phyloP scores from a whole-genome alignment of 495 filamentous ascomycete species.

The Cercophora sp. region DNA sequence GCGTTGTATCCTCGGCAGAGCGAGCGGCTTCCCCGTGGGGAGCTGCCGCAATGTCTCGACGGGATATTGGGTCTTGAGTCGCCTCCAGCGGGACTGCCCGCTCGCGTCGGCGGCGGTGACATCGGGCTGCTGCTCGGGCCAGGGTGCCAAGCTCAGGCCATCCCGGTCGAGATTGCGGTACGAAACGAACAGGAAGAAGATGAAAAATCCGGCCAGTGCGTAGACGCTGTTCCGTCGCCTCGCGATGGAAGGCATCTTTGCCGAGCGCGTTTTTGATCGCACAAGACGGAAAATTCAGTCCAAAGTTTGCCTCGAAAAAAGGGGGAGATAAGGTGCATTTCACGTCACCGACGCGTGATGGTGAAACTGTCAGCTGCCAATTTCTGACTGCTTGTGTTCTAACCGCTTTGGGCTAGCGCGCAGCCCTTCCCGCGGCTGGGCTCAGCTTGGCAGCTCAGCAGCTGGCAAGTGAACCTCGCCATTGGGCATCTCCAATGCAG shows the following conservation, averaged over 20 bases:
- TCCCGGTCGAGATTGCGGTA: conserved; percentile 7
- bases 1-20: conserved; percentile 70
- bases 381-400: too few species aligned
- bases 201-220: not conserved
- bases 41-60: conserved; percentile 62
- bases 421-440: too few species aligned
- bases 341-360: too few species aligned
- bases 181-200: conserved; percentile 3
- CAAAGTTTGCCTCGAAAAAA: too few species aligned
- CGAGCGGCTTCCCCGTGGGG: conserved; percentile 60
- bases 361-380: too few species aligned
- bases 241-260: not conserved
- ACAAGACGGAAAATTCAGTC: too few species aligned
- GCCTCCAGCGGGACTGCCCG: conserved; percentile 11
- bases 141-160: not conserved
- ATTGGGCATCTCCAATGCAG: too few species aligned
- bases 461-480: too few species aligned
- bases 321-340: too few species aligned
- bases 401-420: too few species aligned
- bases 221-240: not conserved
- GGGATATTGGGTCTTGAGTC: conserved; percentile 52
- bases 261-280: too few species aligned
- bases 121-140: not conserved
- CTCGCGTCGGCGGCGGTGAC: not conserved
- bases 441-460: too few species aligned